Evolutionary conservation across 495 filamentous ascomycete genomes (phyloP).

Genomic region (Articulospora tetracladia): DNA sequence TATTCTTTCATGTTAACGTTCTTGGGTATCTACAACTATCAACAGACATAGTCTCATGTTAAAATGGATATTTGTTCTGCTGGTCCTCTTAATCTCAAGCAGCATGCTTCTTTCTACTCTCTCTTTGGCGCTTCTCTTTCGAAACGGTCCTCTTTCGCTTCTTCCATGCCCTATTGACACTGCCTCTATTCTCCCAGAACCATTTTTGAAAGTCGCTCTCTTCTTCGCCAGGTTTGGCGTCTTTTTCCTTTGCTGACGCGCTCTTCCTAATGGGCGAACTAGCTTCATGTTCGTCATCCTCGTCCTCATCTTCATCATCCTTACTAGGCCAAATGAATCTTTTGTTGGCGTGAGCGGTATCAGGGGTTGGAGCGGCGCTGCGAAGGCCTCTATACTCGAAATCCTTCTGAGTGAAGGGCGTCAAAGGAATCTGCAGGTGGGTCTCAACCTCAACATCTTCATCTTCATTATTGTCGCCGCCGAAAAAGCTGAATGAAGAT

Average conservation of each 20-base stretch:
- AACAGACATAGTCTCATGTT: background rate
- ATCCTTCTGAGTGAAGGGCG: slow-evolving; percentile 76
- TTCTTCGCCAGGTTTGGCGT: slow-evolving; percentile 30
- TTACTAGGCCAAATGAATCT: slow-evolving; percentile 45
- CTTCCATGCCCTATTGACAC: slow-evolving; percentile 90
- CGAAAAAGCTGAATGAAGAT: slow-evolving; percentile 48
- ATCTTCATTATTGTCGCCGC: slow-evolving; percentile 41
- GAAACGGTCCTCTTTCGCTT: slow-evolving; percentile 70
- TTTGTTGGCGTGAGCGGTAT: slow-evolving; percentile 73
- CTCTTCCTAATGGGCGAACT: slow-evolving; percentile 26
- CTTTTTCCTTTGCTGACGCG: slow-evolving; percentile 16
- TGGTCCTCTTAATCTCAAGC: no score
- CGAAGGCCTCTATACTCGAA: slow-evolving; percentile 66
- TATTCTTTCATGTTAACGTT: background rate
- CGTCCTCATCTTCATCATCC: slow-evolving; percentile 31
- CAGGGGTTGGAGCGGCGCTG: slow-evolving; percentile 90
- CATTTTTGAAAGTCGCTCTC: slow-evolving; percentile 75
- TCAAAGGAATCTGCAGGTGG: slow-evolving; percentile 55
- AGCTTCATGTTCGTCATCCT: slow-evolving; percentile 34
- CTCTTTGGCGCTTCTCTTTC: slow-evolving; percentile 84
- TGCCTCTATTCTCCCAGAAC: slow-evolving; percentile 90
- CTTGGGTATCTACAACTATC: background rate
- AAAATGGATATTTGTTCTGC: no score
- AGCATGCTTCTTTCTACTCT: slow-evolving; percentile 63
- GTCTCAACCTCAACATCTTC: slow-evolving; percentile 45